Evolutionary conservation across 176 grass and related monocot genomes (phyloP).

Genomic region (Zizania latifolia): DNA sequence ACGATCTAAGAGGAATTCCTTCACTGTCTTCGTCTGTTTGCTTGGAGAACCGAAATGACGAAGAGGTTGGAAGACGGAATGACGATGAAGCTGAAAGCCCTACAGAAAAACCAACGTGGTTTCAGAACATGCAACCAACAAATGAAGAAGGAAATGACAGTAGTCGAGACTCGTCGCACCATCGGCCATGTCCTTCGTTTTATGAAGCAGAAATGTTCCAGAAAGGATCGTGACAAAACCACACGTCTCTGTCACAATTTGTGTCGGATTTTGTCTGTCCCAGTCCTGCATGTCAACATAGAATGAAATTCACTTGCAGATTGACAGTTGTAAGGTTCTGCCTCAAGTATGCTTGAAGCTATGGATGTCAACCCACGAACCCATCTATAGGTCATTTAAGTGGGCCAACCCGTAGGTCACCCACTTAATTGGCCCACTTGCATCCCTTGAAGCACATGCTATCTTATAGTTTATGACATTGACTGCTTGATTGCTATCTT

Average conservation of each 20-base stretch:
- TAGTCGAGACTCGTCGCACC: conserved; percentile 18
- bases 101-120: neutral
- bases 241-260: conserved; percentile 78
- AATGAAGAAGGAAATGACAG: neutral
- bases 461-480: neutral
- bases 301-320: neutral
- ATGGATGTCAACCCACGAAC: too few relatives aligned
- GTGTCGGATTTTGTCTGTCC: conserved; percentile 75
- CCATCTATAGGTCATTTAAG: too few relatives aligned
- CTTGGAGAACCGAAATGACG: conserved; percentile 35
- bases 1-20: conserved; percentile 54
- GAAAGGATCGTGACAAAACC: conserved; percentile 77
- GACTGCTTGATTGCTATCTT: neutral
- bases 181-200: conserved; percentile 71
- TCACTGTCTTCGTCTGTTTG: conserved; percentile 41
- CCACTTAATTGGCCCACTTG: too few relatives aligned
- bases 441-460: neutral
- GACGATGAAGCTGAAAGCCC: conserved; percentile 32
- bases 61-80: conserved; percentile 35
- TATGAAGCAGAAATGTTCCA: conserved; percentile 80
- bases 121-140: neutral
- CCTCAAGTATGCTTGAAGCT: neutral
- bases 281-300: conserved; percentile 38
- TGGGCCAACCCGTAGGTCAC: too few relatives aligned
- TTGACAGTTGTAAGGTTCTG: neutral